Base-by-base conservation (phyloP, 2,329 filamentous ascomycete genomes). In the Alternaria arbusti region DNA sequence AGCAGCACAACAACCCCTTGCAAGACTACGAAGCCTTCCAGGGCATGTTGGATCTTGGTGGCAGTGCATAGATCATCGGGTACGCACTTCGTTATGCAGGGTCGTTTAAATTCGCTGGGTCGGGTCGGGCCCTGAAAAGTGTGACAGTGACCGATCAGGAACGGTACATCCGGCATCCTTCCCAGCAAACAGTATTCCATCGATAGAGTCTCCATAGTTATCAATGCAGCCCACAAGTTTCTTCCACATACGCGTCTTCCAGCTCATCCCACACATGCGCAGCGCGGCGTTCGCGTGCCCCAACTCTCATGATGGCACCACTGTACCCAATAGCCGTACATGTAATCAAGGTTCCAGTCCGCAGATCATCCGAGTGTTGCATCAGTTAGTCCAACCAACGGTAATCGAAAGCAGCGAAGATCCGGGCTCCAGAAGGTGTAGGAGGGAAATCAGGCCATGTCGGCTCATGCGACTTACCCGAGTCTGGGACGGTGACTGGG, bases 391-490 rank as follows among this genome's bases (percentile, higher is more conserved):
- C 47, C 26, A 32, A 32, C 57, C 50, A 12, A 43, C 30, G 30
- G 25, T 49, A 22, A 13, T 49, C 56, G n/a, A 62, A 54, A 54
- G 49, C 49, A 49, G 59, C 45, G 30, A 17, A 62, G 32, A 46
- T 10, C 13, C 40, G 23, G 28, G 52, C 32, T 47, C 30, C 49
- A 44, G 50, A 54, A 12, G 40, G 50, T 28, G 25, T 43, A 15
- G 52, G 40, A 59, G 50, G 36, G 32, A 23, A 59, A 63, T 63
- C 60, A 63, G 60, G 60, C 60, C 60, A 63, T 63, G 43, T 63
- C 60, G 49, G 60, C 56, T 47, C 56, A 59, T 63, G 26, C 25
- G 40, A 47, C 56, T 45, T 63, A 55, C 44, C 56, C 60, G 43
- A 63, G 50, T 54, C 46, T 57, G 54, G 49, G 28, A 40, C 28